Percentiles rank a stretch among this genome's conserved stretches.
Conservation (phyloP, 1,284 basidiomycete species). For the Prillingera fragicola region DNA sequence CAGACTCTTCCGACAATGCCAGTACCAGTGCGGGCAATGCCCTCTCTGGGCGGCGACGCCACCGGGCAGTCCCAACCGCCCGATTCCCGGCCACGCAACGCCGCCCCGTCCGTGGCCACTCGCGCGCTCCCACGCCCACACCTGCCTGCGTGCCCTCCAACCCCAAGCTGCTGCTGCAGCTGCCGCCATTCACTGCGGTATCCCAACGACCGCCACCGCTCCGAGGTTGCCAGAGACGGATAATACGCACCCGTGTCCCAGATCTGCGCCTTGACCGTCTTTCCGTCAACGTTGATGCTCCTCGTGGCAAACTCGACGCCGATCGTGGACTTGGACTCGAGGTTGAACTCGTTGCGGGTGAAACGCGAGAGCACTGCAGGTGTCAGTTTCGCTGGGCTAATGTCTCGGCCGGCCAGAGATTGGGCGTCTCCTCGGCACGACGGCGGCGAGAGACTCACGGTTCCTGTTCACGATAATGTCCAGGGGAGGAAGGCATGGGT, state of each 20-base stretch:
- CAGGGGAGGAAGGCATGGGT: constrained; percentile 2
- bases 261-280: constrained; percentile 98
- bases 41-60: no score
- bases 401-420: neutral
- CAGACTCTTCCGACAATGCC: no score
- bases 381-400: constrained; percentile 1
- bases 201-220: no score
- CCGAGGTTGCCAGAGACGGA: neutral
- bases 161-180: no score
- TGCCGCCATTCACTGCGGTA: no score
- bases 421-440: neutral
- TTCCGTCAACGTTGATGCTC: constrained; percentile 88
- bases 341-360: constrained; percentile 98
- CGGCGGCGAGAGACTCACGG: constrained; percentile 33
- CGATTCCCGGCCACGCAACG: no score
- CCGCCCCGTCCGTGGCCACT: no score
- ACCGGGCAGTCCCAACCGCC: no score
- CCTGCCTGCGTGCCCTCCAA: no score
- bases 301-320: constrained; percentile 98
- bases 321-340: constrained; percentile 98
- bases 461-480: constrained; percentile 34
- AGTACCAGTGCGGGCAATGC: no score
- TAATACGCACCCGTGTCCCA: constrained; percentile 95
- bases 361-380: constrained; percentile 68
- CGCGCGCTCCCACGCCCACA: no score